Conservation (phyloP, 257 asterid species). For the Nicotiana paniculata region DNA sequence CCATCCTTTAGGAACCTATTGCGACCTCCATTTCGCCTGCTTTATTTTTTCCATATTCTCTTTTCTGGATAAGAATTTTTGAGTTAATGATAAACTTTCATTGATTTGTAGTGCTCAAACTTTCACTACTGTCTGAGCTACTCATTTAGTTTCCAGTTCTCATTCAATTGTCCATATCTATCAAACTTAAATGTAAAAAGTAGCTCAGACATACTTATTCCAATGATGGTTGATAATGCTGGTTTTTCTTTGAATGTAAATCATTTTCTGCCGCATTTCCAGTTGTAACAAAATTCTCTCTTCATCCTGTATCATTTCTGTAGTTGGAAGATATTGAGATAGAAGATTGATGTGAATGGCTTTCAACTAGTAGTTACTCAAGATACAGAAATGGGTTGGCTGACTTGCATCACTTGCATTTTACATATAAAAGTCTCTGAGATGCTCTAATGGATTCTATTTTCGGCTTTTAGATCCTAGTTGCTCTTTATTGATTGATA, state of each 20-base stretch:
- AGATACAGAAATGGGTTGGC: not conserved
- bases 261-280: not conserved
- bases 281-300: not conserved
- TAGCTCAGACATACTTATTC: not conserved
- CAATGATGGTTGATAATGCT: not conserved
- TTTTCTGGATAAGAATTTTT: not conserved
- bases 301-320: not conserved
- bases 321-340: not conserved
- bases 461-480: not conserved
- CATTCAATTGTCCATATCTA: not conserved
- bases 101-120: not conserved
- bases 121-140: not conserved
- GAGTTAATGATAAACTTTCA: not conserved
- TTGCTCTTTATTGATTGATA: not conserved
- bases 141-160: not conserved
- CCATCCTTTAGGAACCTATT: not conserved
- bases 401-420: not conserved
- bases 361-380: not conserved
- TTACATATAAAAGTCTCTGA: not conserved
- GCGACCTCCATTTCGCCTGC: not conserved
- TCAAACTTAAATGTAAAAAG: not conserved
- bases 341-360: not conserved
- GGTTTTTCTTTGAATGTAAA: not conserved
- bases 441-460: not conserved
- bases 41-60: not conserved